Conservation (phyloP, 2,329 filamentous ascomycete species). For the Polytolypa hystricis region DNA sequence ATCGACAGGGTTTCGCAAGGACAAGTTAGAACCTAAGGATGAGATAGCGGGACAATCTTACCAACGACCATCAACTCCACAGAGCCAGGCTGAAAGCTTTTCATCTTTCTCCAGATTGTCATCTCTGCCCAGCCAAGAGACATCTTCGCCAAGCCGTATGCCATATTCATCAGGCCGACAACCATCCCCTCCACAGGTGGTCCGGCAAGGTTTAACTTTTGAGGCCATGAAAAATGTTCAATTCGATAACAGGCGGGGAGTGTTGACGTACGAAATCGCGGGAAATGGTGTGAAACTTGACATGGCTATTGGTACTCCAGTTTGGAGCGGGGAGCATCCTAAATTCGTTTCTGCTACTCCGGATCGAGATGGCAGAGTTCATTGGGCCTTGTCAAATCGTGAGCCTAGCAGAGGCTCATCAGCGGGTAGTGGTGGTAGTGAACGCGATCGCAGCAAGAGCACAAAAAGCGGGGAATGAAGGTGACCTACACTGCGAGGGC, state of each 20-base stretch:
- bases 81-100: neutral
- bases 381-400: neutral
- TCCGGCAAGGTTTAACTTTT: no score
- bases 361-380: neutral
- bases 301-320: neutral
- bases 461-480: neutral
- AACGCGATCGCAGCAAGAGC: neutral
- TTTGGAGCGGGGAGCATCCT: neutral
- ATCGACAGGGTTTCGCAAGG: constrained; percentile 1
- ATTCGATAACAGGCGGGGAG: no score
- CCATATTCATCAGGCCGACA: neutral
- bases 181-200: no score
- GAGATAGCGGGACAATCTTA: neutral
- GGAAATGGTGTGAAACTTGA: neutral
- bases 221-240: no score
- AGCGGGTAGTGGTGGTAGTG: neutral
- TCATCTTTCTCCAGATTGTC: constrained; percentile 3
- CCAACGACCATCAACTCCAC: constrained; percentile 1
- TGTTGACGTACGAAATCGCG: neutral
- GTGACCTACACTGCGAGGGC: neutral
- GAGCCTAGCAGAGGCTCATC: neutral
- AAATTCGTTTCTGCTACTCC: neutral
- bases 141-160: neutral
- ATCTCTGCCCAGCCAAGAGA: neutral
- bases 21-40: neutral